These are phyloP conservation scores for Prunus dulcis DNA, from an alignment of 306 rosid genomes.

Conservation along the genomic window DNA sequence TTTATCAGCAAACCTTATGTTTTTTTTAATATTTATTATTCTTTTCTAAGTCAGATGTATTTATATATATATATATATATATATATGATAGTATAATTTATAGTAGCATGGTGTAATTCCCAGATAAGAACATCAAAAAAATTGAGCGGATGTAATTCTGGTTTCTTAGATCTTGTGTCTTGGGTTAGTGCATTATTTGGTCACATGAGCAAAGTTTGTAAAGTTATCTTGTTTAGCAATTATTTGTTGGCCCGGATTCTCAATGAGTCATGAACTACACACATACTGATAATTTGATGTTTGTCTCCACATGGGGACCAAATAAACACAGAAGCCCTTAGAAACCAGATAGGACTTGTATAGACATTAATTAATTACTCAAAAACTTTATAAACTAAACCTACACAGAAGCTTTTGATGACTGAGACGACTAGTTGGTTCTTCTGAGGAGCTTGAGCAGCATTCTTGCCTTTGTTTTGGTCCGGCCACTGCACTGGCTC, in stretches of 20 bases:
- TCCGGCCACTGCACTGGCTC: slow-evolving; percentile 54
- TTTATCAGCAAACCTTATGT: too few species aligned
- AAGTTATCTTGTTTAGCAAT: too few species aligned
- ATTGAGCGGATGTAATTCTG: too few species aligned
- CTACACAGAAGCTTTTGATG: slow-evolving; percentile 18
- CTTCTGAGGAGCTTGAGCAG: slow-evolving; percentile 76
- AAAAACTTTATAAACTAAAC: not conserved
- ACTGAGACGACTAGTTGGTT: slow-evolving; percentile 50
- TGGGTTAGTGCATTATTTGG: too few species aligned
- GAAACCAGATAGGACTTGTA: not conserved
- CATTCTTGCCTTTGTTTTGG: slow-evolving; percentile 72
- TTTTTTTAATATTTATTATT: too few species aligned
- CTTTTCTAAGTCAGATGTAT: too few species aligned
- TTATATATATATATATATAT: too few species aligned
- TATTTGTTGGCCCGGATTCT: not conserved
- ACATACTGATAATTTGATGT: not conserved
- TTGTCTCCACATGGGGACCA: not conserved
- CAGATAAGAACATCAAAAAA: too few species aligned
- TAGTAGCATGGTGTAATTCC: too few species aligned
- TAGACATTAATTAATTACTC: not conserved
- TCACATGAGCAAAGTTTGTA: too few species aligned
- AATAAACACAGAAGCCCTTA: not conserved
- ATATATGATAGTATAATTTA: too few species aligned
- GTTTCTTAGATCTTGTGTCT: too few species aligned
- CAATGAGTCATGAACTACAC: not conserved